Conservation (phyloP, 2,329 filamentous ascomycete genomes). For the Trichoderma breve region DNA sequence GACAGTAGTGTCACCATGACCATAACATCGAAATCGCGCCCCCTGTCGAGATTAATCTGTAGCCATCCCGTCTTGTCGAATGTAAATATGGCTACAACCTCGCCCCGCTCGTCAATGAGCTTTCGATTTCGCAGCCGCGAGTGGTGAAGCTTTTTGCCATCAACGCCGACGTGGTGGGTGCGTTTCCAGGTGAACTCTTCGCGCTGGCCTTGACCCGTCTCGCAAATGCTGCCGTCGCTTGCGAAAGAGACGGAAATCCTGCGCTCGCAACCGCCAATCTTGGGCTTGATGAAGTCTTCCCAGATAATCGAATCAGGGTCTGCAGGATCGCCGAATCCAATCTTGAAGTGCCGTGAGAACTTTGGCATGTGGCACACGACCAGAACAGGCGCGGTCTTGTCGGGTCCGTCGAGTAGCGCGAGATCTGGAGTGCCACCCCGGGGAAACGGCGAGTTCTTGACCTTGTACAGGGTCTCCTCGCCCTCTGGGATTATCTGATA, state of each 20-base stretch:
- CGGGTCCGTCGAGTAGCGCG: slow-evolving; percentile 21
- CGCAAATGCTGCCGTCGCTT: neutral
- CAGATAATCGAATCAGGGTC: slow-evolving; percentile 16
- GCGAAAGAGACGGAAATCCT: slow-evolving; percentile 6
- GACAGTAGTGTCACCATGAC: slow-evolving; percentile 22
- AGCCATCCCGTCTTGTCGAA: slow-evolving; percentile 19
- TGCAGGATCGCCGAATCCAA: slow-evolving; percentile 24
- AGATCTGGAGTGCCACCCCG: slow-evolving; percentile 18
- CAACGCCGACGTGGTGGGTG: slow-evolving; percentile 16
- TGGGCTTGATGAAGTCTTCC: slow-evolving; percentile 25
- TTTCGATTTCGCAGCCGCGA: slow-evolving; percentile 20
- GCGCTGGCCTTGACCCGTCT: slow-evolving; percentile 4
- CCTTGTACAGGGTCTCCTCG: slow-evolving; percentile 15
- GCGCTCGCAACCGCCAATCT: slow-evolving; percentile 13
- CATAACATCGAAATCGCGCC: slow-evolving; percentile 23
- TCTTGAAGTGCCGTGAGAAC: slow-evolving; percentile 21
- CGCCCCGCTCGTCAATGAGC: slow-evolving; percentile 19
- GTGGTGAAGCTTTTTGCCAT: slow-evolving; percentile 6
- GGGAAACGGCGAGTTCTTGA: slow-evolving; percentile 8
- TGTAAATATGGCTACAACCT: slow-evolving; percentile 23
- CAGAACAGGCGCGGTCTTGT: slow-evolving; percentile 4
- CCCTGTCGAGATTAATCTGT: slow-evolving; percentile 23
- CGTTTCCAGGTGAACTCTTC: slow-evolving; percentile 23
- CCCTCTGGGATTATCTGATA: slow-evolving; percentile 11
- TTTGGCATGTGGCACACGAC: slow-evolving; percentile 24